Percentiles rank a stretch among this genome's conserved stretches.
phyloP scores from a whole-genome alignment of 164 flowering plant species.

The Sextonia rubra region DNA sequence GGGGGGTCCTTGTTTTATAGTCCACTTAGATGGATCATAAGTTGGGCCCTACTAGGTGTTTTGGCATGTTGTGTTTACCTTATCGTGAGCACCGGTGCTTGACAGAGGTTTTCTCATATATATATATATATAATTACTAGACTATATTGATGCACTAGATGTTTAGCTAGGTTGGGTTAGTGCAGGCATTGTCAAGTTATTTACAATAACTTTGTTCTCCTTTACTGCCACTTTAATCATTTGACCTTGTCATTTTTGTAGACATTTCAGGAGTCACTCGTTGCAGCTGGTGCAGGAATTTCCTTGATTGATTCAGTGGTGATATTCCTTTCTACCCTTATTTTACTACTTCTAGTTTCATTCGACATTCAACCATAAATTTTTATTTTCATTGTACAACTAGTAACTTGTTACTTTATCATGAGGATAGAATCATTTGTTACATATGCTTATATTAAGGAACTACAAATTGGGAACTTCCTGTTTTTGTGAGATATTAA shows the following conservation, averaged over 20 bases:
- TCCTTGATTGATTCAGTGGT: conserved; percentile 90
- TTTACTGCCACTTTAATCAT: neutral
- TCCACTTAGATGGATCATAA: no score
- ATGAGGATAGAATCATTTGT: neutral
- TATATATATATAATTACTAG: neutral
- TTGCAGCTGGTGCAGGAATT: conserved; percentile 95
- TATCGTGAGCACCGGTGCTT: no score
- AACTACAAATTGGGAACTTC: neutral
- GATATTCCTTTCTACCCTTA: conserved; percentile 28
- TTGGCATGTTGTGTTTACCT: no score
- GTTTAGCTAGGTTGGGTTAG: neutral
- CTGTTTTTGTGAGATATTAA: neutral
- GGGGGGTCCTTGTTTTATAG: no score
- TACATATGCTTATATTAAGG: neutral
- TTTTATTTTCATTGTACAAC: neutral
- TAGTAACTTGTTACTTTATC: neutral
- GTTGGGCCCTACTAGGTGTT: no score
- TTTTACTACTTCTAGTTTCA: neutral
- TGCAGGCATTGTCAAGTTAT: neutral
- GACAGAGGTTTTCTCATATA: no score
- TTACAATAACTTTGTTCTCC: neutral
- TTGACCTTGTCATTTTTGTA: conserved; percentile 28
- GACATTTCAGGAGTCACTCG: conserved; percentile 86
- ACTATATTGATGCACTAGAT: neutral
- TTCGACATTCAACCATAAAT: neutral